Evolutionary conservation across 148 eudicot genomes (phyloP).

Genomic region (Polygonum aviculare): DNA sequence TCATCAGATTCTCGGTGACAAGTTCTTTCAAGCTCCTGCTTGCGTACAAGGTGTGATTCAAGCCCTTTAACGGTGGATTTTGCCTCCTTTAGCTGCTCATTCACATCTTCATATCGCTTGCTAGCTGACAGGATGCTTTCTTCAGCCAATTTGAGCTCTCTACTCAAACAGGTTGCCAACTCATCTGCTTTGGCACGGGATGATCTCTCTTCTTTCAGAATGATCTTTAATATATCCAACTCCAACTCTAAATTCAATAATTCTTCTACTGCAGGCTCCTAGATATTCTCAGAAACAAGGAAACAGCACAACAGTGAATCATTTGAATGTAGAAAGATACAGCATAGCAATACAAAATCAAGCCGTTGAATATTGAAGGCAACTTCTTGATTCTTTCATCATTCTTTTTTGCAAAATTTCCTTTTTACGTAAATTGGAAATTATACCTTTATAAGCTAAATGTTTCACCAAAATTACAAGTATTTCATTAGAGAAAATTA

Average conservation of each 20-base stretch:
- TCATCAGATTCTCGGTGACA: constrained; percentile 22
- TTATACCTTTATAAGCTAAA: not conserved
- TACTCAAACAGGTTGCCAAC: constrained; percentile 26
- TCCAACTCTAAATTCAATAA: constrained; percentile 70
- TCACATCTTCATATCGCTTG: constrained; percentile 42
- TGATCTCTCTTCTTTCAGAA: constrained; percentile 75
- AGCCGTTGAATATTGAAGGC: not conserved
- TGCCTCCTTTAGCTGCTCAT: constrained; percentile 51
- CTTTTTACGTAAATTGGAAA: not conserved
- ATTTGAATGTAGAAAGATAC: not conserved
- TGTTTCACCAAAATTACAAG: not conserved
- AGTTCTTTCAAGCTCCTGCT: constrained; percentile 44
- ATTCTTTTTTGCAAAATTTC: not conserved
- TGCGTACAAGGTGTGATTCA: constrained; percentile 52
- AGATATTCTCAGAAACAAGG: constrained; percentile 10
- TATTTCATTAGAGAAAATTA: not conserved
- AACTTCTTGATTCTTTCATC: not conserved
- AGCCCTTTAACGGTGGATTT: constrained; percentile 76
- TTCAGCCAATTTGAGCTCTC: constrained; percentile 47
- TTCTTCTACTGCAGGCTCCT: constrained; percentile 54
- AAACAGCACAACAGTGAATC: not conserved
- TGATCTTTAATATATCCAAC: constrained; percentile 68
- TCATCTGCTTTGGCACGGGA: constrained; percentile 33
- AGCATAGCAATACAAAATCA: not conserved
- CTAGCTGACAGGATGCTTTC: constrained; percentile 29